Evolutionary conservation across 1,284 basidiomycete species (phyloP), one percentile per base, ranked within the genome.

Genomic region (Naganishia sp.): DNA sequence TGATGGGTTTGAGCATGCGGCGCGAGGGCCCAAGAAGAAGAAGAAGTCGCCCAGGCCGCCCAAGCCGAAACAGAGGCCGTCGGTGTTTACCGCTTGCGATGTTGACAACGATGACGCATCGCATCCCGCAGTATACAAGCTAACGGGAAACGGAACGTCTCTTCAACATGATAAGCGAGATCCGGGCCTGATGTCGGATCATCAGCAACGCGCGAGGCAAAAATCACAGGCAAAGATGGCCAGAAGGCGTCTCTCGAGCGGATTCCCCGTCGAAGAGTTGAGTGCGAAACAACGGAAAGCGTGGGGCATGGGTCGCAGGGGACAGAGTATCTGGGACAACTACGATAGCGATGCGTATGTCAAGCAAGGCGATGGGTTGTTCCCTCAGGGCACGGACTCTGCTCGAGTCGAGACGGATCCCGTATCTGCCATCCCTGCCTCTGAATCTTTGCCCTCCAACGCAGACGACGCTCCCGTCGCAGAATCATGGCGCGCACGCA

Each of bases 401-500:
- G 13, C 17, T 18, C 17, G 21, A 18, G 23, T 39, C 31, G 21
- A 15, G 21, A 41, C 13, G 1, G 15, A 41, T n/a, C 2, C 47
- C 11, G 10, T 41, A 18, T 32, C 58, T 15, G 35, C 21, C 6
- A n/a, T 35, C 2, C 47, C 47, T 15, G 35, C 4, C 6, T 21
- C 2, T 4, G 5, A 41, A 6, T 7, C 35, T 17, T 42, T 21
- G 21, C 10, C 31, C n/a, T 4, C 23, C 13, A 35, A 42, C 21
- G 18, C 35, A 25, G 35, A 39, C 35, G 7, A 39, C 35, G 15
- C 41, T 17, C 21, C 57, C 9, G 43, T 66, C 39, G 42, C 65
- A 47, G 65, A 66, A 18, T 66, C 65, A 2, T 66, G 65, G 65
- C 49, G 57, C 13, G 56, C 41, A 9, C 65, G 65, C 6, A 66